Evolutionary conservation across 495 filamentous ascomycete genomes (phyloP).

Genomic region (Diplogelasinospora grovesii): DNA sequence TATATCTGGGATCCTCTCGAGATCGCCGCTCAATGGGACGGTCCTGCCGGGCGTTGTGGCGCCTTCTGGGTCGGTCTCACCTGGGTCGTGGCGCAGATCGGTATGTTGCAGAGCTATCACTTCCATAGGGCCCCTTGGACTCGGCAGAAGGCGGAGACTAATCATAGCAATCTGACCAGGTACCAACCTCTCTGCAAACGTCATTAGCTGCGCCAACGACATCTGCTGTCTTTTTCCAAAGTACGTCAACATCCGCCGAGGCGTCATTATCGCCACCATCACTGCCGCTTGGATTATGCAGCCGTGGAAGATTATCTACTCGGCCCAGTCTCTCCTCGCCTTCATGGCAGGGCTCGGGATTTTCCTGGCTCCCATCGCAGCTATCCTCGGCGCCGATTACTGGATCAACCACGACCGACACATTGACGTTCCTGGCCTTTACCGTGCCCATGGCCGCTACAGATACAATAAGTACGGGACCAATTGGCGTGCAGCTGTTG

Average conservation of each 20-base stretch:
- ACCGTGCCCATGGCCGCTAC: conserved; percentile 31
- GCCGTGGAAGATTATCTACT: conserved; percentile 58
- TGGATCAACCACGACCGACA: conserved; percentile 40
- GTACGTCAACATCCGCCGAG: conserved; percentile 56
- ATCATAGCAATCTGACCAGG: no score
- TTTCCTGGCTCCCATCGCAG: conserved; percentile 43
- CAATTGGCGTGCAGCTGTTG: conserved; percentile 39
- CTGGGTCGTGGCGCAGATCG: conserved; percentile 51
- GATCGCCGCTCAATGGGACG: conserved; percentile 48
- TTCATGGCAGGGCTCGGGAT: conserved; percentile 49
- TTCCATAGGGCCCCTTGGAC: no score
- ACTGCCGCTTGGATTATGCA: conserved; percentile 53
- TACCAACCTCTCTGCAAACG: conserved; percentile 62
- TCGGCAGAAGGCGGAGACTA: no score
- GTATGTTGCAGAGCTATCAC: no score
- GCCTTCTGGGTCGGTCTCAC: conserved; percentile 47
- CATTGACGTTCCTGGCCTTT: conserved; percentile 39
- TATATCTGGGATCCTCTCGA: conserved; percentile 54
- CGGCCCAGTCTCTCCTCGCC: conserved; percentile 49
- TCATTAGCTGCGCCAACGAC: conserved; percentile 60
- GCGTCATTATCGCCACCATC: conserved; percentile 54
- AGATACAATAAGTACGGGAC: conserved; percentile 28
- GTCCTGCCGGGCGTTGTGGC: conserved; percentile 40
- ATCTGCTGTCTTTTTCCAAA: conserved; percentile 52
- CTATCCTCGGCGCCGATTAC: conserved; percentile 44